Evolutionary conservation across 305 asterid genomes (phyloP).

Genomic region (Coffea humblotiana): DNA sequence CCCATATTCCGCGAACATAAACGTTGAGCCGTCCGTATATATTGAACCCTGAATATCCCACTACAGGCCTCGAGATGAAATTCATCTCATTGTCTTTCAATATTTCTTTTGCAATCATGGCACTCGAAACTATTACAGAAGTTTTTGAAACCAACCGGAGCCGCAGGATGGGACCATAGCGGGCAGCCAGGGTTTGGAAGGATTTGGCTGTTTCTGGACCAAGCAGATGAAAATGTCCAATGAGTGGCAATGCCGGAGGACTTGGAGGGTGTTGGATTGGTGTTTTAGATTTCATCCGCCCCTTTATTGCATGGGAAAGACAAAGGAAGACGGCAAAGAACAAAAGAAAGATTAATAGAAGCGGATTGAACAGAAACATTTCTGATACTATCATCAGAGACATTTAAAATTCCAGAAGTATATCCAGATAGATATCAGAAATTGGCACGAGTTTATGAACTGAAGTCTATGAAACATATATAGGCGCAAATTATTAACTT

Average conservation of each 20-base stretch:
- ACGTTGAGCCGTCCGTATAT: slow-evolving; percentile 31
- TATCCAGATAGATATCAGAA: too few relatives aligned
- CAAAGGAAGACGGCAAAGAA: slow-evolving; percentile 16
- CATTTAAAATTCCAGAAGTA: too few relatives aligned
- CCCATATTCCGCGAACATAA: slow-evolving; percentile 58
- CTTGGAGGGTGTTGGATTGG: slow-evolving; percentile 41
- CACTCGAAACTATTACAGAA: slow-evolving; percentile 43
- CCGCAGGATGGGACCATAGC: slow-evolving; percentile 46
- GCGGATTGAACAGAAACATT: not conserved
- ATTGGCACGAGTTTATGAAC: too few relatives aligned
- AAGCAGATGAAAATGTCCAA: slow-evolving; percentile 57
- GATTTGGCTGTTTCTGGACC: slow-evolving; percentile 44
- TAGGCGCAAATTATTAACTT: too few relatives aligned
- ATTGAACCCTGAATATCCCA: slow-evolving; percentile 32
- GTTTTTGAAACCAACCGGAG: slow-evolving; percentile 36
- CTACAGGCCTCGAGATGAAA: slow-evolving; percentile 30
- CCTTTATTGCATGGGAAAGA: not conserved
- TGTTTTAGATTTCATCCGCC: not conserved
- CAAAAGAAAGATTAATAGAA: slow-evolving; percentile 36
- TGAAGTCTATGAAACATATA: too few relatives aligned
- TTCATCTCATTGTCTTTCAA: slow-evolving; percentile 44
- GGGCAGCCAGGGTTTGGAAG: slow-evolving; percentile 33
- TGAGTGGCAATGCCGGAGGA: slow-evolving; percentile 50
- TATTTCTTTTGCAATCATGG: slow-evolving; percentile 38
- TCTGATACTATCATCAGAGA: too few relatives aligned